Percentiles rank a stretch among this genome's conserved stretches.
Evolutionary conservation across 257 asterid genomes (phyloP).

Genomic region (Nicotiana obtusifolia): DNA sequence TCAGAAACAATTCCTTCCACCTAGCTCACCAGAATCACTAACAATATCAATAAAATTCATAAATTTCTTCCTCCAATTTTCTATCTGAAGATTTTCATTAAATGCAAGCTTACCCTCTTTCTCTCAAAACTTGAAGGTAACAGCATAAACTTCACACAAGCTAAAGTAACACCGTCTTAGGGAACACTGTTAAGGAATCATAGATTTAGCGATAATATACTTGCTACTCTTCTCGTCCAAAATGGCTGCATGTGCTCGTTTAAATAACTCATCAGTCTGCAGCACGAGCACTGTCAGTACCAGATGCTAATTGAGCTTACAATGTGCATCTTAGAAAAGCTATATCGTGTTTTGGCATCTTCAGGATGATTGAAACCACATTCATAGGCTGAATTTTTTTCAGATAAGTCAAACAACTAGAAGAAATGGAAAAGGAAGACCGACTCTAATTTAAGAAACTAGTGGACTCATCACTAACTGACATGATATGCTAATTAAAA

Average conservation of each 20-base stretch:
- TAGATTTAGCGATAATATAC: background rate
- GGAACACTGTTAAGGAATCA: background rate
- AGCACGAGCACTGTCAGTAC: background rate
- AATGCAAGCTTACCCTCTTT: background rate
- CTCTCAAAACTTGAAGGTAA: conserved; percentile 4
- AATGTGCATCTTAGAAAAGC: background rate
- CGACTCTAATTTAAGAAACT: background rate
- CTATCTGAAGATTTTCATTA: background rate
- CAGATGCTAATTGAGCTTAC: background rate
- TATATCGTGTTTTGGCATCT: background rate
- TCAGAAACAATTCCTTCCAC: background rate
- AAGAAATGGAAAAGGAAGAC: background rate
- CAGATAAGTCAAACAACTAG: background rate
- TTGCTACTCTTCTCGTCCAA: background rate
- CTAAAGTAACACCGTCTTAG: background rate
- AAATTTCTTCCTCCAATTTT: background rate
- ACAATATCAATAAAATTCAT: background rate
- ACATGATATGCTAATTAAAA: background rate
- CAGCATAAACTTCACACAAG: background rate
- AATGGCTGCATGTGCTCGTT: background rate
- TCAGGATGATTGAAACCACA: background rate
- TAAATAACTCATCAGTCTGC: background rate
- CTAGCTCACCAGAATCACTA: background rate
- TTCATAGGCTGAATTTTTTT: too few species aligned
- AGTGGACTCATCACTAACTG: background rate